Conservation (phyloP, 106 monocot genomes). For the Dendrobium catenatum region DNA sequence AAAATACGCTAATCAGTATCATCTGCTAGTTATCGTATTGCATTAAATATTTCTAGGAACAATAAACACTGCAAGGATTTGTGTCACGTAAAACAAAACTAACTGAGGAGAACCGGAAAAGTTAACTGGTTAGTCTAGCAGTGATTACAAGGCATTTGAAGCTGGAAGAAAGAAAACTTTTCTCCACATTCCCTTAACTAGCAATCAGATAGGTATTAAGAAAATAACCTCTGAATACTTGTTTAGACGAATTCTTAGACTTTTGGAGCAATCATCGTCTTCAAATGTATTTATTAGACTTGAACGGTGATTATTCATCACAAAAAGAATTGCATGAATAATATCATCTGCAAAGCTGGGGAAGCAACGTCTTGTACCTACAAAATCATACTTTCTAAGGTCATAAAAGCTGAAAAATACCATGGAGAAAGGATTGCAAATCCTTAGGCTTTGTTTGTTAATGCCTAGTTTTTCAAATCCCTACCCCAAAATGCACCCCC, state of each 20-base stretch:
- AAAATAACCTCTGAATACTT: constrained; percentile 53
- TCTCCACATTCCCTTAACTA: too few species aligned
- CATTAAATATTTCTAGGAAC: too few species aligned
- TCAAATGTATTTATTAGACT: constrained; percentile 17
- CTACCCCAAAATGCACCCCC: too few species aligned
- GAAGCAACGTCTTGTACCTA: constrained; percentile 39
- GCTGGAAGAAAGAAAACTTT: neutral
- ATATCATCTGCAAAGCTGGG: constrained; percentile 36
- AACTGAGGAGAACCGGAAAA: neutral
- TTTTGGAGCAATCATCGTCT: constrained; percentile 16
- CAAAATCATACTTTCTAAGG: constrained; percentile 7
- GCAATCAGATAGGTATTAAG: neutral
- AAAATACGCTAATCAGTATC: too few species aligned
- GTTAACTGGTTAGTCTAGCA: neutral
- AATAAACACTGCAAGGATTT: too few species aligned
- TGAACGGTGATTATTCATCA: constrained; percentile 20
- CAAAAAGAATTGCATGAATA: constrained; percentile 27
- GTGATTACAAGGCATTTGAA: neutral
- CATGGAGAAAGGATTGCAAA: neutral
- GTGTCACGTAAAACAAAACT: too few species aligned
- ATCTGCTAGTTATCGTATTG: too few species aligned
- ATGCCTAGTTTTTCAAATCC: neutral
- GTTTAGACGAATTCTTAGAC: constrained; percentile 51
- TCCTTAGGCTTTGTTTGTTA: neutral
- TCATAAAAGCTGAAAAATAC: neutral